Base-by-base conservation (phyloP, 805 yeast genomes). In the Allodekkera sacchari region DNA sequence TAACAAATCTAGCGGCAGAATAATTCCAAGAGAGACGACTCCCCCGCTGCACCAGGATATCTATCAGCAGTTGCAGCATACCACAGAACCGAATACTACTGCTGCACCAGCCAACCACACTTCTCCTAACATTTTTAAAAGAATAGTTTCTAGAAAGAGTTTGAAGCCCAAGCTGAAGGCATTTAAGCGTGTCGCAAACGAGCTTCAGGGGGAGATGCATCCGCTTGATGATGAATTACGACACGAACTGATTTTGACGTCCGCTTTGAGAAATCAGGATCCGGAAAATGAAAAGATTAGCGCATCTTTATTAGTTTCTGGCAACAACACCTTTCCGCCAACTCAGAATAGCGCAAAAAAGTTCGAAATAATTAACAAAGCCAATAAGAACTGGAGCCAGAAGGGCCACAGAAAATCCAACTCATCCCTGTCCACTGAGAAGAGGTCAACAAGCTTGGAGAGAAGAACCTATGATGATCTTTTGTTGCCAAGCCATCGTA, bases 381-480 rank as follows among this genome's bases (percentile, higher is more conserved):
- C 61, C 5, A 60, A 60, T 35, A 53, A 55, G 33, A 38, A 53
- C 2, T 60, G 65, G 65, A 60, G 47, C 27, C 45, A 51, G 22
- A 44, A 48, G 12, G 28, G 34, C 22, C 21, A 20, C 10, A 25
- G 38, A 8, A 39, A 36, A 15, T 36, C 43, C n/a, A 37, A 35
- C 8, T 34, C 42, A 8, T 39, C 44, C 5, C n/a, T 34, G 17
- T 30, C 36, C 11, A 35, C 32, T 23, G 30, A 34, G 5, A 42
- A 39, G 22, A 29, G 35, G 22, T 21, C 30, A 7, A 27, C 17
- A 27, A 34, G n/a, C n/a, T n/a, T n/a, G n/a, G n/a, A n/a, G n/a
- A n/a, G n/a, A n/a, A n/a, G n/a, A n/a, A n/a, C n/a, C n/a, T n/a
- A n/a, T n/a, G n/a, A n/a, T n/a, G n/a, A n/a, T n/a, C n/a, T n/a